Conservation (phyloP, 345 rosid species). For the Luvunga scandens region DNA sequence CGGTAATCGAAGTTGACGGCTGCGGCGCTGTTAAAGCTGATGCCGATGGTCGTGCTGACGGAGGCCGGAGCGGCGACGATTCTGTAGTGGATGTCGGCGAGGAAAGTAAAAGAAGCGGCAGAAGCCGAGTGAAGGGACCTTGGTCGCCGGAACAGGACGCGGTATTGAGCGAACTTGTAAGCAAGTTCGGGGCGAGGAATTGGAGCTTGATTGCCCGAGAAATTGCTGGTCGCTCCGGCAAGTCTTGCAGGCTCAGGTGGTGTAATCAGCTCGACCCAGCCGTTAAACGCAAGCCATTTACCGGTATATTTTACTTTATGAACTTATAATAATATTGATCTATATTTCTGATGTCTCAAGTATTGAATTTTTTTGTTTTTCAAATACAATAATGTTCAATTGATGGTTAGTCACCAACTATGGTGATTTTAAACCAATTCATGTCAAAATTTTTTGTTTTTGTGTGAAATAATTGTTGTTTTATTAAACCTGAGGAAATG, state of each 20-base stretch:
- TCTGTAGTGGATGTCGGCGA: conserved; percentile 20
- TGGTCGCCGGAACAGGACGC: conserved; percentile 68
- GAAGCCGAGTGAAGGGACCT: conserved; percentile 49
- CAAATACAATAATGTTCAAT: background rate
- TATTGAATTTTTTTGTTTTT: background rate
- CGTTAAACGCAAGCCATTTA: conserved; percentile 76
- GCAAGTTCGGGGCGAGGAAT: conserved; percentile 55
- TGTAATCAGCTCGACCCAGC: conserved; percentile 91
- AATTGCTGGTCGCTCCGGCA: conserved; percentile 77
- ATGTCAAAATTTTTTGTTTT: background rate
- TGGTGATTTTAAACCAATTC: background rate
- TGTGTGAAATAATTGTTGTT: background rate
- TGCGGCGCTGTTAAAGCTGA: background rate
- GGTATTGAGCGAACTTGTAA: conserved; percentile 41
- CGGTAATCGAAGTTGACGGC: conserved; percentile 16
- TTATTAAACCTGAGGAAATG: background rate
- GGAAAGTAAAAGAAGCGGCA: conserved; percentile 30
- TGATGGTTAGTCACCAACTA: background rate
- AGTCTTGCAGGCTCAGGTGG: conserved; percentile 92
- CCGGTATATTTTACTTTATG: conserved; percentile 33
- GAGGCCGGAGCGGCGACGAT: conserved; percentile 29
- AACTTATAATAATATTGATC: no score
- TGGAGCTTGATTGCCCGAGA: conserved; percentile 76
- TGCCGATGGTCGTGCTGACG: background rate
- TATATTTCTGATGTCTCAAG: background rate